Percentiles rank a stretch among this genome's conserved stretches.
Evolutionary conservation across 176 grass and related monocot species (phyloP).

Genomic region (Elymus sibiricus): DNA sequence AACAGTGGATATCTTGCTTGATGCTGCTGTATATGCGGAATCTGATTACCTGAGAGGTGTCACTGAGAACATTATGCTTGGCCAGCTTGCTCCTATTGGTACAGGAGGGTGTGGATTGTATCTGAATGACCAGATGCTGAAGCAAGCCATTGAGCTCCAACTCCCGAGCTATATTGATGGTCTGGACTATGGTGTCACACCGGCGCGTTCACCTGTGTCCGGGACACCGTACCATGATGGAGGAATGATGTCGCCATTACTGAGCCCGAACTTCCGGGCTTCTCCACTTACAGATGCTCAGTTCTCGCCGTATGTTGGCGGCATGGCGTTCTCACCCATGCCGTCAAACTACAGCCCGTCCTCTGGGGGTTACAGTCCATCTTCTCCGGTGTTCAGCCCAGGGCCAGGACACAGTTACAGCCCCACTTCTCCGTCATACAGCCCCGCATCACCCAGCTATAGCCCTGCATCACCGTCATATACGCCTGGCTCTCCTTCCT

Average conservation of each 20-base stretch:
- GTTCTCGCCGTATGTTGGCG: conserved; percentile 93
- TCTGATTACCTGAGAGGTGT: conserved; percentile 84
- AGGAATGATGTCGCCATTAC: conserved; percentile 95
- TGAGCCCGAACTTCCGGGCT: conserved; percentile 82
- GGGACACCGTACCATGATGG: conserved; percentile 80
- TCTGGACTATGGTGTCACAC: conserved; percentile 77
- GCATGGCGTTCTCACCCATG: conserved; percentile 79
- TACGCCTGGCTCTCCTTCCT: conserved; percentile 60
- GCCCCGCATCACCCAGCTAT: conserved; percentile 46
- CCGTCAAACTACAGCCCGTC: conserved; percentile 78
- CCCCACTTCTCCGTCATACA: conserved; percentile 59
- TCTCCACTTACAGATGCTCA: conserved; percentile 81
- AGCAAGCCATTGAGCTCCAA: conserved; percentile 94
- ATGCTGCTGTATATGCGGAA: conserved; percentile 92
- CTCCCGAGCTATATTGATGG: conserved; percentile 83
- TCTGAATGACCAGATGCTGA: conserved; percentile 92
- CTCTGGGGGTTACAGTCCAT: conserved; percentile 66
- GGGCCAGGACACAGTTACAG: conserved; percentile 39
- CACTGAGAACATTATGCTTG: conserved; percentile 96
- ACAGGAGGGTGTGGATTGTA: conserved; percentile 79
- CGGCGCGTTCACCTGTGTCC: conserved; percentile 62
- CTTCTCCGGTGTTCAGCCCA: conserved; percentile 62
- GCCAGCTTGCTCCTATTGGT: conserved; percentile 92
- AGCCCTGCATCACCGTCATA: conserved; percentile 58
- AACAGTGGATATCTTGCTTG: conserved; percentile 92